Percentiles rank a stretch among this genome's conserved stretches.
phyloP scores from a whole-genome alignment of 2,329 filamentous ascomycete species.

The Metarhizium album region DNA sequence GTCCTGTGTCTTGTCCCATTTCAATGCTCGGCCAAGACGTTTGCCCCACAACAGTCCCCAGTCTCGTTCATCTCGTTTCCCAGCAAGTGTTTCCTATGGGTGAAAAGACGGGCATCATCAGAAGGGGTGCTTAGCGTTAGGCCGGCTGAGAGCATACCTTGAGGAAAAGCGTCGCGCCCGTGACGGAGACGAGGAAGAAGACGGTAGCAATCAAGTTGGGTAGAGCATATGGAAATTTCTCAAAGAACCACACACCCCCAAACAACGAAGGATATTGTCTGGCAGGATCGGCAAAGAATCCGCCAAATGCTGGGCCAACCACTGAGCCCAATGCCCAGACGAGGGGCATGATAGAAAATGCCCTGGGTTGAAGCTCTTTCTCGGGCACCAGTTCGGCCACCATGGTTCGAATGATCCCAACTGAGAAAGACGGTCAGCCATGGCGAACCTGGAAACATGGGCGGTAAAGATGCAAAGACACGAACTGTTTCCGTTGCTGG shows the following conservation, averaged over 20 bases:
- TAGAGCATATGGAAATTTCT: constrained; percentile 68
- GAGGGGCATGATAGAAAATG: constrained; percentile 89
- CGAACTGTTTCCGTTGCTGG: constrained; percentile 73
- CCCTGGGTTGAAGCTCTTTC: constrained; percentile 73
- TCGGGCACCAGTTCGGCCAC: constrained; percentile 89
- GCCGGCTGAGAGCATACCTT: constrained; percentile 31
- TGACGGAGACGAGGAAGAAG: constrained; percentile 70
- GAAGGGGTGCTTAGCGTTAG: not conserved
- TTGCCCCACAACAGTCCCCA: constrained; percentile 66
- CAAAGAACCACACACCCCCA: constrained; percentile 55
- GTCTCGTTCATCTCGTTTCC: constrained; percentile 57
- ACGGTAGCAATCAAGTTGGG: constrained; percentile 70
- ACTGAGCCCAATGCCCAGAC: constrained; percentile 81
- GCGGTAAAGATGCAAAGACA: constrained; percentile 13
- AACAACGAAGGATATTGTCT: constrained; percentile 64
- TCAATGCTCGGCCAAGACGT: constrained; percentile 40
- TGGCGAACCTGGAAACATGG: not conserved
- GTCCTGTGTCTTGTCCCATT: constrained; percentile 11
- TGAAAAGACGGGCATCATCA: not conserved
- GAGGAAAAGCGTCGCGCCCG: constrained; percentile 67
- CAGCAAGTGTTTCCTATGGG: constrained; percentile 65
- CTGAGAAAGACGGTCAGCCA: constrained; percentile 23
- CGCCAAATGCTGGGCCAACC: constrained; percentile 80
- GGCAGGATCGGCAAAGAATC: constrained; percentile 72
- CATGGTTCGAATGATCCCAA: constrained; percentile 86